Percentiles rank a stretch among this genome's conserved stretches.
These are phyloP conservation scores for Eremomyces bilateralis DNA, from an alignment of 495 filamentous ascomycete species.

Conservation along the genomic window DNA sequence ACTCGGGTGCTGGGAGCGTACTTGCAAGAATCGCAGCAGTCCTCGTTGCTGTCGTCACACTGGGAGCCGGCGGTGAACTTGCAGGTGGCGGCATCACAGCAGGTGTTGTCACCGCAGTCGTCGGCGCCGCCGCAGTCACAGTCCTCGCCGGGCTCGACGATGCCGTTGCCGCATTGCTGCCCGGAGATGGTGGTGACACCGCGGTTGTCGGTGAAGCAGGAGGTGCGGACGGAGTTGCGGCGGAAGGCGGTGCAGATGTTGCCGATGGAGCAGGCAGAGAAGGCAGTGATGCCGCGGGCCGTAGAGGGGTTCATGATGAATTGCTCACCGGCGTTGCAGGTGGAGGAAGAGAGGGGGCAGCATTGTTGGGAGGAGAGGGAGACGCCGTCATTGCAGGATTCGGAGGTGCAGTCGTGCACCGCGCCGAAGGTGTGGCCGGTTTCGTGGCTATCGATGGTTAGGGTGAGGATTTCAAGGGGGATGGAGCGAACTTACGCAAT, in stretches of 20 bases:
- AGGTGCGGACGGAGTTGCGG: constrained; percentile 52
- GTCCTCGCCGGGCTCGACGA: constrained; percentile 83
- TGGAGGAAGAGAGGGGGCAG: constrained; percentile 49
- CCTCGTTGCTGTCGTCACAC: constrained; percentile 80
- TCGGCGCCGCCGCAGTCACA: constrained; percentile 77
- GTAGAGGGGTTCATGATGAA: constrained; percentile 97
- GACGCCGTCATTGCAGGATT: constrained; percentile 39
- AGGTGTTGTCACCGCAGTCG: constrained; percentile 50
- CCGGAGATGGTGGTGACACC: constrained; percentile 70
- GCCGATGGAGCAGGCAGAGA: constrained; percentile 75
- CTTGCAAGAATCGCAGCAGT: constrained; percentile 67
- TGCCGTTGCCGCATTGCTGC: constrained; percentile 85
- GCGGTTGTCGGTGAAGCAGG: constrained; percentile 62
- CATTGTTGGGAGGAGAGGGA: constrained; percentile 54
- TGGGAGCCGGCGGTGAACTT: constrained; percentile 55
- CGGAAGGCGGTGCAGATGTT: constrained; percentile 88
- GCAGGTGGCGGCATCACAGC: constrained; percentile 77
- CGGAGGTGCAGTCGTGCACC: constrained; percentile 66
- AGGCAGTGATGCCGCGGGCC: constrained; percentile 41
- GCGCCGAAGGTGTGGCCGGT: constrained; percentile 90
- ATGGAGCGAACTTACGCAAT: constrained; percentile 34
- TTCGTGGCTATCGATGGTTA: constrained; percentile 35
- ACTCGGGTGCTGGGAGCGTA: constrained; percentile 42
- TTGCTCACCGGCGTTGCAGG: constrained; percentile 50
- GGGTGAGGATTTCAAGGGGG: neutral